Conservation (phyloP, 306 rosid species). For the Quercus gilva region DNA sequence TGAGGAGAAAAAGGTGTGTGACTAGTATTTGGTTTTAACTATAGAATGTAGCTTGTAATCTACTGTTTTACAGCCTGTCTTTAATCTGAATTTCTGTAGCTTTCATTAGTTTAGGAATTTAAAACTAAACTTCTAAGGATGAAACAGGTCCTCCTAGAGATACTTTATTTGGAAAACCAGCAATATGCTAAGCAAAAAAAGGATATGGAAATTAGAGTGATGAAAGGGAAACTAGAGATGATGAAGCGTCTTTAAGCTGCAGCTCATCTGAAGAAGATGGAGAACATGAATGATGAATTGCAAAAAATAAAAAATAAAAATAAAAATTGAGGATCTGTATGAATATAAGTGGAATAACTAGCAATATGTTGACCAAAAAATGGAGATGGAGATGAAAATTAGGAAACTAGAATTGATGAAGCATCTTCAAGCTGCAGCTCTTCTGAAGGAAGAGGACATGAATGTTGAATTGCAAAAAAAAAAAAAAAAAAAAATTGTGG, state of each 20-base stretch:
- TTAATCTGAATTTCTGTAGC: slow-evolving; percentile 10
- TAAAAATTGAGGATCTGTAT: slow-evolving; percentile 50
- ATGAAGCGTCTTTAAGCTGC: slow-evolving; percentile 86
- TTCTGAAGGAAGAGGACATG: too few relatives aligned
- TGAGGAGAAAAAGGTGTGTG: slow-evolving; percentile 82
- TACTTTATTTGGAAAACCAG: slow-evolving; percentile 76
- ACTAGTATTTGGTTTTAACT: slow-evolving; percentile 15
- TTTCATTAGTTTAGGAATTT: slow-evolving; percentile 20
- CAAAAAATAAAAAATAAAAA: background rate
- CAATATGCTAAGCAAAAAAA: slow-evolving; percentile 83
- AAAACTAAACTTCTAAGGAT: slow-evolving; percentile 51
- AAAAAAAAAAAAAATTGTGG: too few relatives aligned
- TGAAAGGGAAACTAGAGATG: slow-evolving; percentile 85
- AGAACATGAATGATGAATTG: slow-evolving; percentile 71
- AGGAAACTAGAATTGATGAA: too few relatives aligned
- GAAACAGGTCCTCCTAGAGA: slow-evolving; percentile 80
- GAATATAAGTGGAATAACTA: slow-evolving; percentile 12
- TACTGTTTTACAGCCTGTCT: background rate
- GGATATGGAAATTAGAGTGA: slow-evolving; percentile 89
- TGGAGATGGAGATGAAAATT: background rate
- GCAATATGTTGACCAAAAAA: slow-evolving; percentile 27
- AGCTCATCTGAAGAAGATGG: slow-evolving; percentile 57
- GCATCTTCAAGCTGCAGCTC: too few relatives aligned
- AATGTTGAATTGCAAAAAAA: too few relatives aligned
- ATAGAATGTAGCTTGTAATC: background rate